Base-by-base conservation (phyloP, 2,329 filamentous ascomycete species). In the Penicillium occitanis region DNA sequence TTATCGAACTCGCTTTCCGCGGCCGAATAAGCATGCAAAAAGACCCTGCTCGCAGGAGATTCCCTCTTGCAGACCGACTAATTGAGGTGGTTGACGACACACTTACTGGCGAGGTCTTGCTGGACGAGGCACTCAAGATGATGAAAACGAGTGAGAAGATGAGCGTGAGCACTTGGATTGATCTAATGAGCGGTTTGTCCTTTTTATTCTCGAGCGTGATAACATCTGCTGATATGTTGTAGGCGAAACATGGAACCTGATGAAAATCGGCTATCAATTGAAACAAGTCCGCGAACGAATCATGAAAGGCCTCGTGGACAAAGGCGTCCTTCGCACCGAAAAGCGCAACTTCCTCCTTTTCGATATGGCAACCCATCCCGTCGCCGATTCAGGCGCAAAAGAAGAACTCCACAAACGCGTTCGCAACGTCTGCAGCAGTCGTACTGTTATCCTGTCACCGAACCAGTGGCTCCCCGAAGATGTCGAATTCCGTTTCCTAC, bases 61-160 rank as follows among this genome's bases (percentile, higher is more conserved):
- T 97, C 78, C 93, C 94, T 66, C 85, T 98, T 68, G 90, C 94
- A 71, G 95, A 99, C 81, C 88, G 95, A 71, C 85, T 95, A 72
- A 97, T 99, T 79, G 95, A 99, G 82, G 95, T 99, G 70, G 88
- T 98, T 76, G 95, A 99, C 80, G 94, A 97, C 77, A 94, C 93
- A 67, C 85, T 97, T 76, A 99, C 95, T 5, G 95, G 95, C 72
- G 95, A 99, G 83, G 95, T 98, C 70, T 86, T 99, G 74, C 87
- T 99, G 75, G 95, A 99, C 81, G 95, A 99, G 84, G 92, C 95
- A 67, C 84, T 99, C 76, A 99, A 99, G 85, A 96, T 99, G 93
- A 99, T 99, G 94, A 99, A 99, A 86, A 90, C 91, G 73, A 97
- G 93, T 80, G 95, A 99, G 84, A 97, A 97, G 86, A 98, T 99